Conservation (phyloP, 306 rosid species). For the Pachyrhizus erosus region DNA sequence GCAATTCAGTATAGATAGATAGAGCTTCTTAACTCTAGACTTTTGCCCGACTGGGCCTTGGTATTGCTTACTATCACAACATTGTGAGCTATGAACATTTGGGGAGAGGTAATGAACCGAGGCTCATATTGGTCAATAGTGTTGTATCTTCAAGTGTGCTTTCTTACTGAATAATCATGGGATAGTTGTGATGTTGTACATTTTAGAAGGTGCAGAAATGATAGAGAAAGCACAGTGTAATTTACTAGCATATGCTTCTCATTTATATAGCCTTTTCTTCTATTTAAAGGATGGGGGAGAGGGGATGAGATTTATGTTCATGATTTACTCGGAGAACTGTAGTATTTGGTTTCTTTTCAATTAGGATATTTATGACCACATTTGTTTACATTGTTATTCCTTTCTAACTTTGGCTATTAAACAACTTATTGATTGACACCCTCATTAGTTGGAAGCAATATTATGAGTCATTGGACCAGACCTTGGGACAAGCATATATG, state of each 20-base stretch:
- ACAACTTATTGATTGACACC: not conserved
- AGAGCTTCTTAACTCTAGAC: constrained; percentile 9
- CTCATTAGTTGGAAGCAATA: constrained; percentile 14
- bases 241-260: not conserved
- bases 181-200: not conserved
- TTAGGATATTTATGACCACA: not conserved
- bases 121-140: constrained; percentile 2
- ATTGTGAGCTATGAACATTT: constrained; percentile 18
- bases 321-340: constrained; percentile 23
- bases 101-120: not conserved
- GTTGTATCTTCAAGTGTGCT: not conserved
- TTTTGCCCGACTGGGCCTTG: constrained; percentile 17
- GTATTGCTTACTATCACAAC: constrained; percentile 9
- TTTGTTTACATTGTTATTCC: constrained; percentile 27
- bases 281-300: constrained; percentile 30
- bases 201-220: constrained; percentile 25
- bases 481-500: not conserved
- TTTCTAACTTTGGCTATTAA: constrained; percentile 25
- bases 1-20: not conserved
- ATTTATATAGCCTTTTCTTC: constrained; percentile 3
- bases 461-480: not conserved
- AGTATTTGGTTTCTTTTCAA: constrained; percentile 9
- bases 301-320: constrained; percentile 8
- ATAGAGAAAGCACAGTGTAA: constrained; percentile 16
- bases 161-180: constrained; percentile 15